Percentiles rank a stretch among this genome's conserved stretches.
phyloP scores from a whole-genome alignment of 2,329 filamentous ascomycete genomes.

The Furcasterigmium sp. region DNA sequence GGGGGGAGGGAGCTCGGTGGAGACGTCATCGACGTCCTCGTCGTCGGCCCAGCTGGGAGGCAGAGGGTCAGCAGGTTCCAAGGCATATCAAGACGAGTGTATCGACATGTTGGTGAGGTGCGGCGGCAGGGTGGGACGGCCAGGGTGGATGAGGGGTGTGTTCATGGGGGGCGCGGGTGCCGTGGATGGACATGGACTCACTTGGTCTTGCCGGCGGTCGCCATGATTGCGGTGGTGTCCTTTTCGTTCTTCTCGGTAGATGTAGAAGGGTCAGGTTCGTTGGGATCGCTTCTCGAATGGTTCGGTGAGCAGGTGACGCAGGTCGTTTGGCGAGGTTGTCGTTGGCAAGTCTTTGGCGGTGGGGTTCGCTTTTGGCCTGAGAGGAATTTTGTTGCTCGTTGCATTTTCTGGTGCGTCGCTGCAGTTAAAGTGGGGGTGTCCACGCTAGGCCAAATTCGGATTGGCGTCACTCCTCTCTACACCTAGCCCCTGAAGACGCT shows the following conservation, averaged over 20 bases:
- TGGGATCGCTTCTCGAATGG: not conserved
- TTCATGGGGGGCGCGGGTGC: not conserved
- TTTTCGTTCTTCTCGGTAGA: not conserved
- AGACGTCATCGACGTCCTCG: constrained; percentile 76
- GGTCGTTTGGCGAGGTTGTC: not conserved
- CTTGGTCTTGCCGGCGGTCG: constrained; percentile 1
- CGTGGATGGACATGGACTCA: not conserved
- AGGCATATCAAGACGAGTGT: not conserved
- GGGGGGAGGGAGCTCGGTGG: constrained; percentile 68
- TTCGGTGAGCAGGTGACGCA: no score
- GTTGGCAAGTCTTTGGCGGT: constrained; percentile 1
- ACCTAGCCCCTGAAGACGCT: no score
- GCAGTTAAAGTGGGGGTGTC: constrained; percentile 1
- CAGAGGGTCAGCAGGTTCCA: not conserved
- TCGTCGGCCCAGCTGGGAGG: constrained; percentile 78
- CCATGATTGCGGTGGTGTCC: not conserved
- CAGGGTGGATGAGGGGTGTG: not conserved
- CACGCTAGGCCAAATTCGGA: not conserved
- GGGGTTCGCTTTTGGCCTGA: constrained; percentile 1
- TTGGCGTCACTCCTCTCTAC: not conserved
- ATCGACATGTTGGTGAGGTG: not conserved
- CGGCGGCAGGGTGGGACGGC: not conserved
- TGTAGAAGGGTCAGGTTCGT: not conserved
- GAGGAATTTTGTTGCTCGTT: constrained; percentile 5
- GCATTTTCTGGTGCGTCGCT: constrained; percentile 3